These are phyloP conservation scores for Hypoxylon fragiforme DNA, from an alignment of 495 filamentous ascomycete genomes.

Conservation along the genomic window DNA sequence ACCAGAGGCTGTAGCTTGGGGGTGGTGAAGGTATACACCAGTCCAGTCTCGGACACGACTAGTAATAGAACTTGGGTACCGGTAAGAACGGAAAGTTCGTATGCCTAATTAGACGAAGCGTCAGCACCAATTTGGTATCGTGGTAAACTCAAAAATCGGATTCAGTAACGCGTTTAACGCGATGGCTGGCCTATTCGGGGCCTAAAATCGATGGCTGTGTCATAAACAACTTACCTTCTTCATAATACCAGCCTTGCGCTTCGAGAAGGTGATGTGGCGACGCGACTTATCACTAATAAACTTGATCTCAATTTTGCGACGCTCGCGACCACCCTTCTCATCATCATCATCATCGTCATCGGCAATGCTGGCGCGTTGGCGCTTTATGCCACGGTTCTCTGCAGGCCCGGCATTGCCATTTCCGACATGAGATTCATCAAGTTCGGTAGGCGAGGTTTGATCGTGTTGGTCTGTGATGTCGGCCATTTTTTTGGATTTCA, in stretches of 20 bases:
- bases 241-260: conserved; percentile 99
- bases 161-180: conserved; percentile 34
- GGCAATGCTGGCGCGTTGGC: conserved; percentile 74
- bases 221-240: conserved; percentile 80
- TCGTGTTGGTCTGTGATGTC: conserved; percentile 66
- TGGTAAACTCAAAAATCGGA: conserved; percentile 12
- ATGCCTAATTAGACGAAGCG: conserved; percentile 64
- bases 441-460: conserved; percentile 60
- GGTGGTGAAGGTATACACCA: conserved; percentile 99
- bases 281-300: conserved; percentile 99
- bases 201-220: conserved; percentile 6
- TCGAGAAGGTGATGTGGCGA: conserved; percentile 99
- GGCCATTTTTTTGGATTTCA: no score
- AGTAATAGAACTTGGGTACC: conserved; percentile 97
- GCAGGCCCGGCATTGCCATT: conserved; percentile 61
- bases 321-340: conserved; percentile 96
- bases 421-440: conserved; percentile 65
- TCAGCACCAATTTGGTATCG: conserved; percentile 19
- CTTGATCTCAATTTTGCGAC: conserved; percentile 99
- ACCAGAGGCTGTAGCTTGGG: conserved; percentile 98
- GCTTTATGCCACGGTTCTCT: conserved; percentile 86
- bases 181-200: conserved; percentile 15
- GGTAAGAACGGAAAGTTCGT: conserved; percentile 95
- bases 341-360: conserved; percentile 99
- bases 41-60: conserved; percentile 96